A percentile compares a stretch with the other conserved stretches of the same genome.
Evolutionary conservation across 192 early-diverging fungal species (phyloP).

Genomic region (Rhizoclosmatium globosum): DNA sequence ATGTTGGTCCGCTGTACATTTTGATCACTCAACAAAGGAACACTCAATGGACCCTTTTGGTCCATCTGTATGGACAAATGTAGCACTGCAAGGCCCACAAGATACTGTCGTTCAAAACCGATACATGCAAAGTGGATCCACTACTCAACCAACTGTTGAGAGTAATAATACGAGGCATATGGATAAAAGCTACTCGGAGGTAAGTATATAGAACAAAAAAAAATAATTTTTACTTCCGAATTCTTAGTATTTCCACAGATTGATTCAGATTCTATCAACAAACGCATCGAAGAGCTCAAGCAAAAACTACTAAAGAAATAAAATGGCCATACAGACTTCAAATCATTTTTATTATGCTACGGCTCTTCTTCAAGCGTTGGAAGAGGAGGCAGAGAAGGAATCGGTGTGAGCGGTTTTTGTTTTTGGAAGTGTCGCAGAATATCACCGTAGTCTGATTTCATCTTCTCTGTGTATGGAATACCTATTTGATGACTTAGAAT

Average conservation of each 20-base stretch:
- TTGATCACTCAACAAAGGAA: conserved; percentile 39
- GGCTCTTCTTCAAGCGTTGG: background rate
- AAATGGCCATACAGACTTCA: background rate
- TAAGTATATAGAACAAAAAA: background rate
- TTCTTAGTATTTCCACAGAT: conserved; percentile 1
- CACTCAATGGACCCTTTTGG: conserved; percentile 21
- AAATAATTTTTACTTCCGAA: background rate
- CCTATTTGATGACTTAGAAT: conserved; percentile 34
- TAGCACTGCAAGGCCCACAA: background rate
- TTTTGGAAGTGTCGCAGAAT: conserved; percentile 42
- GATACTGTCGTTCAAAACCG: background rate
- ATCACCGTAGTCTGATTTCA: conserved; percentile 61
- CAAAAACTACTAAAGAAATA: conserved; percentile 18
- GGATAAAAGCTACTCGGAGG: conserved; percentile 2
- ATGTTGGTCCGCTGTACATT: conserved; percentile 76
- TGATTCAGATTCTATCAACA: conserved; percentile 23
- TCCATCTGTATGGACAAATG: conserved; percentile 26
- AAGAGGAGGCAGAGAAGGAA: background rate
- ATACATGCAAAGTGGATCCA: background rate
- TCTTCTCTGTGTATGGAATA: conserved; percentile 62
- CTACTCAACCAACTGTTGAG: background rate
- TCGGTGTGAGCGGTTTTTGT: conserved; percentile 16
- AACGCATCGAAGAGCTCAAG: conserved; percentile 19
- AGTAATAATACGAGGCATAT: background rate
- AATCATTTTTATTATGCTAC: background rate